These are phyloP conservation scores for Beauveria rudraprayagi DNA, from an alignment of 2,329 filamentous ascomycete genomes.

Conservation along the genomic window DNA sequence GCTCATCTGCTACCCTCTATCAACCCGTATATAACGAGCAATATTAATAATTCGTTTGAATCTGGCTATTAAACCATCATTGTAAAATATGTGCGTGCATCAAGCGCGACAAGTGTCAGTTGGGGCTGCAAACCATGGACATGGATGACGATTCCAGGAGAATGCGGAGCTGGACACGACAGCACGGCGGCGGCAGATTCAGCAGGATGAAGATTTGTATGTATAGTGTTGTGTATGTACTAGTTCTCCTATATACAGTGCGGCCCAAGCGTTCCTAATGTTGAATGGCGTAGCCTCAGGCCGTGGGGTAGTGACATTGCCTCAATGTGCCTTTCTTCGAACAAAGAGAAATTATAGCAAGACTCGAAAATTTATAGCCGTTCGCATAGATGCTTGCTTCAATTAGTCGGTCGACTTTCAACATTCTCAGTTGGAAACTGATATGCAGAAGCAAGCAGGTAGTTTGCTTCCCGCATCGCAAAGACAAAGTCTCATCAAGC, in stretches of 20 bases:
- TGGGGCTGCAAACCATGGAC: background rate
- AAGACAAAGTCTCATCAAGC: too few species aligned
- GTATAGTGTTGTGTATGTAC: background rate
- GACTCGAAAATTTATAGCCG: too few species aligned
- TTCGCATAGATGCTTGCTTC: background rate
- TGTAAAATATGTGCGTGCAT: background rate
- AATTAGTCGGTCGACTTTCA: background rate
- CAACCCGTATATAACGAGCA: background rate
- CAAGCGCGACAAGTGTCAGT: background rate
- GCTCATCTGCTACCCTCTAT: background rate
- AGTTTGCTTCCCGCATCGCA: too few species aligned
- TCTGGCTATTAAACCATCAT: too few species aligned
- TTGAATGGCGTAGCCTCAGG: slow-evolving; percentile 4
- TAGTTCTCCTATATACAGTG: background rate
- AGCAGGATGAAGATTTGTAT: background rate
- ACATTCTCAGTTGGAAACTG: background rate
- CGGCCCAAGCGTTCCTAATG: background rate
- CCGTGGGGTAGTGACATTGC: background rate
- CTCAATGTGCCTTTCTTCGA: too few species aligned
- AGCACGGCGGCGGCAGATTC: background rate
- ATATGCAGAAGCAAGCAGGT: background rate
- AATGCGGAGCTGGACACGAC: background rate
- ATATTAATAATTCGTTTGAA: background rate
- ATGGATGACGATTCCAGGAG: too few species aligned
- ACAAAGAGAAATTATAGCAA: too few species aligned